These are phyloP conservation scores for Trichoderma breve DNA, from an alignment of 2,329 filamentous ascomycete species.

Conservation along the genomic window DNA sequence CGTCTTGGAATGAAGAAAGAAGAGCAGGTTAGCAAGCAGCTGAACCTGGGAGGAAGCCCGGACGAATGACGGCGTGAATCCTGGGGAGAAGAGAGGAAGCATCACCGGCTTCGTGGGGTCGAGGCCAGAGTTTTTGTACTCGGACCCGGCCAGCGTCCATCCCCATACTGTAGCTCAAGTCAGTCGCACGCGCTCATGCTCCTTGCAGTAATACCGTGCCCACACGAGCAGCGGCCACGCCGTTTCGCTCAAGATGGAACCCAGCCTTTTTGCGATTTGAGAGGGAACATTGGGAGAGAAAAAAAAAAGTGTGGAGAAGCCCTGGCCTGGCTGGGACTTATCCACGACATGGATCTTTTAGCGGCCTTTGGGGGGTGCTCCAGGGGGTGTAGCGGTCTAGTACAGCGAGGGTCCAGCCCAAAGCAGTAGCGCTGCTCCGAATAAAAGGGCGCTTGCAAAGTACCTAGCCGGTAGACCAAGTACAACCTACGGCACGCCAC, in stretches of 20 bases:
- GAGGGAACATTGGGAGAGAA: not conserved
- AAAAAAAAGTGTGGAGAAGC: constrained; percentile 18
- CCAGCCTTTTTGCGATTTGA: not conserved
- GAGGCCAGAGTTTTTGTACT: constrained; percentile 18
- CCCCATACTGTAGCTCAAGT: too few relatives aligned
- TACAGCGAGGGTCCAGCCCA: constrained; percentile 15
- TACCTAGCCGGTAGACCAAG: not conserved
- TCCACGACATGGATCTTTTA: not conserved
- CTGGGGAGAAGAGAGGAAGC: constrained; percentile 14
- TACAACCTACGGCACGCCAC: not conserved
- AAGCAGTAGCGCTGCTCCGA: constrained; percentile 20
- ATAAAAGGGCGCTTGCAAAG: not conserved
- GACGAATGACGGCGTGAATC: constrained; percentile 15
- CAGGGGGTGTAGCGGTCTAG: not conserved
- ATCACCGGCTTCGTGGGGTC: constrained; percentile 9
- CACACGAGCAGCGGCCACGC: constrained; percentile 15
- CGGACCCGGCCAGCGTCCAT: not conserved
- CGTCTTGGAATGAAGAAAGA: not conserved
- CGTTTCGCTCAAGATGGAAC: constrained; percentile 15
- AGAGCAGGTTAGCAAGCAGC: constrained; percentile 15
- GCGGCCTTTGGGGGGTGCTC: not conserved
- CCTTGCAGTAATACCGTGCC: not conserved
- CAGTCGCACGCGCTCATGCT: not conserved
- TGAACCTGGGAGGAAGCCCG: constrained; percentile 21
- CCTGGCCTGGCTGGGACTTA: constrained; percentile 9